Base-by-base conservation (phyloP, 495 filamentous ascomycete genomes). In the Darksidea phi region DNA sequence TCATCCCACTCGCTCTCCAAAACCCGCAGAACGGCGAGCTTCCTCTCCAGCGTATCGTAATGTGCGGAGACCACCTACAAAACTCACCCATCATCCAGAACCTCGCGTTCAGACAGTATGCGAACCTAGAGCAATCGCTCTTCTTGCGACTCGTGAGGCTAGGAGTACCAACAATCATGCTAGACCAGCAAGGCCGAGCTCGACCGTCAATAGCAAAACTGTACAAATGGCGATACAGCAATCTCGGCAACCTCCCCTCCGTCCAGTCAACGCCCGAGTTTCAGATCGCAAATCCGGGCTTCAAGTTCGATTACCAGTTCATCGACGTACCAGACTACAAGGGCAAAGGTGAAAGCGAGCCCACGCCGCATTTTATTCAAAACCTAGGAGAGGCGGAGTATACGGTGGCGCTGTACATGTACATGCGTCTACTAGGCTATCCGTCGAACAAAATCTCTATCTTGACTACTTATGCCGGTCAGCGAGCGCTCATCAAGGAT, bases 321-420 rank as follows among this genome's bases (percentile, higher is more conserved):
- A 93, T 99, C 79, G 84, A 96, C 66, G 92, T 99, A 1, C 84
- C 87, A 15, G 91, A 97, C 68, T 97, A 97, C 75, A 95, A 96
- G 72, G 91, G 90, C 59, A 77, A 76, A 38, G 95, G 95, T 51
- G 94, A 99, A 75, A 81, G 81, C 17, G 90, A 96, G 70, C 94
- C 94, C 1, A 88, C 84, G n/a, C 91, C 92, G 38, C 93, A 99
- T 73, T 97, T 96, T 72, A 88, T 97, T 55, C 95, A 97, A 74
- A 99, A 99, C 67, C 76, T 97, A 23, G 94, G 95, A 25, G 94
- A 99, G 72, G 94, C 94, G 0, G 94, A 99, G 76, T 97, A 97
- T 68, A 88, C 90, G 8, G 94, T 97, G 41, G 95, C 95, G 24
- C 80, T 97, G 48, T 99, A 86, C 75, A 90, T 95, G 76, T 99